These are phyloP conservation scores for Clathrospora elynae DNA, from an alignment of 2,329 filamentous ascomycete genomes.

Conservation along the genomic window DNA sequence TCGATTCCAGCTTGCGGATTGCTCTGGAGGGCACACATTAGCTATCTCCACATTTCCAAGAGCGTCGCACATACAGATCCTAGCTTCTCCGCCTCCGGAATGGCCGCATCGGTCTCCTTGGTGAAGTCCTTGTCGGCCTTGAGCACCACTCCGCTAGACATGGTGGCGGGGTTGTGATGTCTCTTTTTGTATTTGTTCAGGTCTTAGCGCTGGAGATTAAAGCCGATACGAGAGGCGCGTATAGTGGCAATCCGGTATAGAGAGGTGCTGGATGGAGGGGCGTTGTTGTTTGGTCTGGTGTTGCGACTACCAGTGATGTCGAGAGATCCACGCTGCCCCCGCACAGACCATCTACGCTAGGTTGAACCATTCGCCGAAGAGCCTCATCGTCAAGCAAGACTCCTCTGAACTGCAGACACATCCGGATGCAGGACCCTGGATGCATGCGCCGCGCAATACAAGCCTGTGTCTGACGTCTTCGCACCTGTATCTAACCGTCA, in stretches of 20 bases:
- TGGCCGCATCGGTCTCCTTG: constrained; percentile 90
- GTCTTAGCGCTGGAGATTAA: constrained; percentile 1
- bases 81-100: constrained; percentile 87
- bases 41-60: constrained; percentile 15
- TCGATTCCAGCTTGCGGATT: constrained; percentile 89
- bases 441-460: no score
- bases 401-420: no score
- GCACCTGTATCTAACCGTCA: no score
- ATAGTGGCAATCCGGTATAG: background rate
- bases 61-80: constrained; percentile 70
- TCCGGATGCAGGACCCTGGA: no score
- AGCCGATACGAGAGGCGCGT: background rate
- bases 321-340: constrained; percentile 17
- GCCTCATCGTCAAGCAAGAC: constrained; percentile 8
- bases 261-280: constrained; percentile 10
- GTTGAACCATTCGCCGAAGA: constrained; percentile 21
- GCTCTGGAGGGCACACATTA: constrained; percentile 54
- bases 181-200: background rate
- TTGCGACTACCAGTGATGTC: constrained; percentile 25
- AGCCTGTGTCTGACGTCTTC: no score
- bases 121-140: constrained; percentile 99
- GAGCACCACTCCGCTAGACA: constrained; percentile 78
- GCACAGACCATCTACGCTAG: constrained; percentile 17
- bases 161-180: constrained; percentile 51
- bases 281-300: constrained; percentile 22